phyloP scores from a whole-genome alignment of 2,329 filamentous ascomycete genomes.

The Epichloe uncinata region DNA sequence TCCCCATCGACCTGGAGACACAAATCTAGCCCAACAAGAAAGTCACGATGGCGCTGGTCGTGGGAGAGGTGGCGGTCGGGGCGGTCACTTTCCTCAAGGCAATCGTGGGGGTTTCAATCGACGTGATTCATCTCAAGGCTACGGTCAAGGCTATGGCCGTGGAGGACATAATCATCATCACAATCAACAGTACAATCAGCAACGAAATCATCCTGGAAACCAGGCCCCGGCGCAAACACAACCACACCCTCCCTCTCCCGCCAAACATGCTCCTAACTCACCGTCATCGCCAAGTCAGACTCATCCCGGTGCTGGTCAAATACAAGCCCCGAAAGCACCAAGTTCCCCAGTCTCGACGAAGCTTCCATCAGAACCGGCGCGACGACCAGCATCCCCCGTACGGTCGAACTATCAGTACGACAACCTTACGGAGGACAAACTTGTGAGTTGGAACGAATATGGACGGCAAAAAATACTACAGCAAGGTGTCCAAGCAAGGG shows the following conservation, averaged over 20 bases:
- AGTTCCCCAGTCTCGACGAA: conserved; percentile 8
- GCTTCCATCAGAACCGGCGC: conserved; percentile 10
- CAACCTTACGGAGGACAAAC: conserved; percentile 56
- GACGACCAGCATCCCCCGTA: conserved; percentile 16
- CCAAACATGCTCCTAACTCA: conserved; percentile 8
- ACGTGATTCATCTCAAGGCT: conserved; percentile 35
- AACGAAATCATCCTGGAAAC: conserved; percentile 8
- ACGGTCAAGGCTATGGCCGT: conserved; percentile 20
- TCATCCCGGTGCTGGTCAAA: background rate
- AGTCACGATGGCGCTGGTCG: conserved; percentile 36
- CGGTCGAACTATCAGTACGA: conserved; percentile 54
- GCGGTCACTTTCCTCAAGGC: conserved; percentile 26
- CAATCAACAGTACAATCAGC: conserved; percentile 8
- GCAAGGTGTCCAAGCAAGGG: conserved; percentile 48
- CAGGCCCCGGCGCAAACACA: conserved; percentile 10
- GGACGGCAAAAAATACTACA: conserved; percentile 56
- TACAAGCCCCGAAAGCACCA: conserved; percentile 7
- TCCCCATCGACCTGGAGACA: conserved; percentile 48
- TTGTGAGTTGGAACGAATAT: conserved; percentile 52
- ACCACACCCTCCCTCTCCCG: conserved; percentile 11
- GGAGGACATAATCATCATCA: conserved; percentile 12
- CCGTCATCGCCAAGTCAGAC: conserved; percentile 8
- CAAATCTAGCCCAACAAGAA: conserved; percentile 43
- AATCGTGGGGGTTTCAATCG: conserved; percentile 35
- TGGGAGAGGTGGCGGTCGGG: conserved; percentile 23